A percentile compares a stretch with the other conserved stretches of the same genome.
Conservation (phyloP, 2,329 filamentous ascomycete genomes). For the Clonostachys rhizophaga region DNA sequence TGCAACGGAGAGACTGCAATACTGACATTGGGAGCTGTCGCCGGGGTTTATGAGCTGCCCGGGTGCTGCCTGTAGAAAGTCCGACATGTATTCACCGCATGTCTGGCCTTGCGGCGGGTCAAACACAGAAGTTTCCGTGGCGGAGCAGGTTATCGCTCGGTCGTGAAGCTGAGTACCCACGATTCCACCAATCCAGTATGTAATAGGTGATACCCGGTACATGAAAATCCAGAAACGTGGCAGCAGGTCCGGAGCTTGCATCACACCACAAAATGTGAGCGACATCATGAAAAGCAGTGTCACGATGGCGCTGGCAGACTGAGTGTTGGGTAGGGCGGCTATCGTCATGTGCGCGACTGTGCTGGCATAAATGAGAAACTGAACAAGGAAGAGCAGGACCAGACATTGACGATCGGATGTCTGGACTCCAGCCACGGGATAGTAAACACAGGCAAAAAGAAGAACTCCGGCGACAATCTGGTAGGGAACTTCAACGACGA, state of each 20-base stretch:
- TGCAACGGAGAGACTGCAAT: conserved; percentile 61
- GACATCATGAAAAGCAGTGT: conserved; percentile 55
- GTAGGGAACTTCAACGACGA: conserved; percentile 69
- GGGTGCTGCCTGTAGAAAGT: conserved; percentile 41
- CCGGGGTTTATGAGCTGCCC: conserved; percentile 61
- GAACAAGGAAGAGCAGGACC: conserved; percentile 59
- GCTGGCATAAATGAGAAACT: conserved; percentile 67
- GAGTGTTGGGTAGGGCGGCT: conserved; percentile 62
- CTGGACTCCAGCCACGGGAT: conserved; percentile 49
- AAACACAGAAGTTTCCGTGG: conserved; percentile 59
- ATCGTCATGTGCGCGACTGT: conserved; percentile 74
- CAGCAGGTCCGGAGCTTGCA: conserved; percentile 52
- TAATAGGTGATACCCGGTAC: conserved; percentile 63
- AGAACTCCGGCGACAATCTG: conserved; percentile 60
- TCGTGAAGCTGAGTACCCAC: conserved; percentile 60
- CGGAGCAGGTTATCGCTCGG: conserved; percentile 44
- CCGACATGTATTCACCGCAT: conserved; percentile 58
- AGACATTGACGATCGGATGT: conserved; percentile 53
- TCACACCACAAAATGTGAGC: conserved; percentile 59
- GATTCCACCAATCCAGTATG: conserved; percentile 65
- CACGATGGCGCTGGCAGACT: conserved; percentile 61
- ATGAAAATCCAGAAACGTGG: conserved; percentile 77
- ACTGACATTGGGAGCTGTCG: conserved; percentile 54
- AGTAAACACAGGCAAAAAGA: conserved; percentile 65
- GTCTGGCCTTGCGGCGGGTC: conserved; percentile 56